Conservation (phyloP, 73 alveolate genomes). For the Stentor roeselii region DNA sequence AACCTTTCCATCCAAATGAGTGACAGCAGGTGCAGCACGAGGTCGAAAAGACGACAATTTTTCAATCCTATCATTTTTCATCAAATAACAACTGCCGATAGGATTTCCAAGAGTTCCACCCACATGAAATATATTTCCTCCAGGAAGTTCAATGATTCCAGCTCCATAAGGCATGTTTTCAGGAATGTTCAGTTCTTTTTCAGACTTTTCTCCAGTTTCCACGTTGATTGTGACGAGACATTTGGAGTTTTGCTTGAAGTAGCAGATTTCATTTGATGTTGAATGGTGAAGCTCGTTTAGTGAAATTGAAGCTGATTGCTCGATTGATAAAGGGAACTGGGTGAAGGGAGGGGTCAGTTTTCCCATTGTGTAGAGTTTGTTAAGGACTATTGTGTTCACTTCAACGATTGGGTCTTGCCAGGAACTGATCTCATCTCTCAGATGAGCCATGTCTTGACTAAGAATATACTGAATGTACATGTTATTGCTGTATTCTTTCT, state of each 20-base stretch:
- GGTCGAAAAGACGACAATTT: not conserved
- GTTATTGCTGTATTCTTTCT: not conserved
- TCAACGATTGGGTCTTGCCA: not conserved
- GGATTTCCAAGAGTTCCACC: slow-evolving; percentile 1
- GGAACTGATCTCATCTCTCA: not conserved
- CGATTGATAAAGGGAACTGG: not conserved
- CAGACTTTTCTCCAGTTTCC: not conserved
- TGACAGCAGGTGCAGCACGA: not conserved
- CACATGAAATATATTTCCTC: not conserved
- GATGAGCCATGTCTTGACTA: not conserved
- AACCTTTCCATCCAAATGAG: not conserved
- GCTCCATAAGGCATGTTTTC: slow-evolving; percentile 15
- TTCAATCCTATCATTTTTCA: not conserved
- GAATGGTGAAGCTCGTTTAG: not conserved
- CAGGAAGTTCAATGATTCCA: not conserved
- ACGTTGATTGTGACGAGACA: not conserved
- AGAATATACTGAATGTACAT: no score
- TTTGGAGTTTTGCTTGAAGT: not conserved
- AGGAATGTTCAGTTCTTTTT: not conserved
- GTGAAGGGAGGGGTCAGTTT: not conserved
- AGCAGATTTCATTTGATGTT: not conserved
- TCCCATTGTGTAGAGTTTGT: not conserved
- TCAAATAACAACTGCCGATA: not conserved
- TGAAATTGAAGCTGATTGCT: not conserved
- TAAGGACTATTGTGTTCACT: not conserved